A percentile compares a stretch with the other conserved stretches of the same genome.
These are phyloP conservation scores for Tricholoma terreum DNA, from an alignment of 768 basidiomycete species.

Conservation along the genomic window DNA sequence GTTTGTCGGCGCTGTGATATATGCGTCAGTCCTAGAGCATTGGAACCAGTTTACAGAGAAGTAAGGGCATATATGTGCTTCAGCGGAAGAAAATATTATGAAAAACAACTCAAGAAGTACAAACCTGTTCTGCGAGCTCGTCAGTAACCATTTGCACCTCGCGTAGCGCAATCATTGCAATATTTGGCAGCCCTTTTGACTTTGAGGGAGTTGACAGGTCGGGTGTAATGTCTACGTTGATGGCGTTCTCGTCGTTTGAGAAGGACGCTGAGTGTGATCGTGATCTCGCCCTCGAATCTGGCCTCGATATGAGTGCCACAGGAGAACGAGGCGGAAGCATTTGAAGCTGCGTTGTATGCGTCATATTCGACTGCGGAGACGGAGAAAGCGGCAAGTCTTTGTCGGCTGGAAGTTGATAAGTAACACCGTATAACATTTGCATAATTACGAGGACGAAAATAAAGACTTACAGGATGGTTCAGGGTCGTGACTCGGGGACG, in stretches of 20 bases:
- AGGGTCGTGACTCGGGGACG: background rate
- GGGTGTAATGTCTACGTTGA: background rate
- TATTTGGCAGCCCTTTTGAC: constrained; percentile 8
- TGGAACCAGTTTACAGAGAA: background rate
- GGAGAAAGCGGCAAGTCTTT: constrained; percentile 1
- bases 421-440: background rate
- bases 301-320: constrained; percentile 8
- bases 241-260: background rate
- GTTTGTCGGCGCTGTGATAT: constrained; percentile 4
- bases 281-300: constrained; percentile 7
- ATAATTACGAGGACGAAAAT: background rate
- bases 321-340: constrained; percentile 14
- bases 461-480: constrained; percentile 1
- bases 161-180: constrained; percentile 13
- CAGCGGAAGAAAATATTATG: background rate
- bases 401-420: background rate
- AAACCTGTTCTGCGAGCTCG: constrained; percentile 13
- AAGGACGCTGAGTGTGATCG: constrained; percentile 3
- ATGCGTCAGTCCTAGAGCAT: background rate
- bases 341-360: constrained; percentile 8
- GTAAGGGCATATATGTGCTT: background rate
- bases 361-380: background rate
- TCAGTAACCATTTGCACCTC: constrained; percentile 10
- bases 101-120: background rate
- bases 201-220: background rate